Percentiles rank a stretch among this genome's conserved stretches.
phyloP scores from a whole-genome alignment of 345 rosid genomes.

The Corymbia maculata region DNA sequence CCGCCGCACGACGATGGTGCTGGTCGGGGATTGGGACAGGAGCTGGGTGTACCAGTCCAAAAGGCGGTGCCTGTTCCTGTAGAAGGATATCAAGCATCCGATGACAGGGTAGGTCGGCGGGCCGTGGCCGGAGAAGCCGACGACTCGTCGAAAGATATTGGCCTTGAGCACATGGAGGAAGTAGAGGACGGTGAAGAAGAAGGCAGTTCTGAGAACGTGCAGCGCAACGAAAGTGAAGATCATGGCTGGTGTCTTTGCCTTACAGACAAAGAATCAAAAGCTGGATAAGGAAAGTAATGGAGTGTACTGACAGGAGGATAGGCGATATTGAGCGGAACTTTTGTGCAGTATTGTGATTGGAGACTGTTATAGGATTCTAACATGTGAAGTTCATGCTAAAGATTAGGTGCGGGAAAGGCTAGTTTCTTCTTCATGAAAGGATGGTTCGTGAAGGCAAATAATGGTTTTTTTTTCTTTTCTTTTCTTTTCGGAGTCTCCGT shows the following conservation, averaged over 20 bases:
- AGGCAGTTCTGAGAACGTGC: background rate
- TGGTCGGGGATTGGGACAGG: constrained; percentile 37
- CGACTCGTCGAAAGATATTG: background rate
- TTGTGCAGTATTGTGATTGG: background rate
- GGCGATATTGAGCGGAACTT: background rate
- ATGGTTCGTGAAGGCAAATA: background rate
- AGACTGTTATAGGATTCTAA: background rate
- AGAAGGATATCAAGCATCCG: constrained; percentile 68
- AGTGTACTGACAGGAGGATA: background rate
- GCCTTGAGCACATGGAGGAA: background rate
- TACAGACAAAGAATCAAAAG: background rate
- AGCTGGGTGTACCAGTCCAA: constrained; percentile 82
- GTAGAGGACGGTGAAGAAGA: background rate
- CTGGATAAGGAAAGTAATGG: background rate
- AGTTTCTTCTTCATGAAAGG: background rate
- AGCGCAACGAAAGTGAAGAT: background rate
- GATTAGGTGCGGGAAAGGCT: background rate
- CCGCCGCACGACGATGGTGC: constrained; percentile 49
- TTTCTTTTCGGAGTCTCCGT: background rate
- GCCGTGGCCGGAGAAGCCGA: background rate
- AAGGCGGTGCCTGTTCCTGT: constrained; percentile 48
- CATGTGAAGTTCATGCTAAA: background rate
- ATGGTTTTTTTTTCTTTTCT: background rate
- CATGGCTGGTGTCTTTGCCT: background rate
- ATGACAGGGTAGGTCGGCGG: constrained; percentile 57